Conservation (phyloP, 2,329 filamentous ascomycete genomes). For the Fusarium tricinctum region DNA sequence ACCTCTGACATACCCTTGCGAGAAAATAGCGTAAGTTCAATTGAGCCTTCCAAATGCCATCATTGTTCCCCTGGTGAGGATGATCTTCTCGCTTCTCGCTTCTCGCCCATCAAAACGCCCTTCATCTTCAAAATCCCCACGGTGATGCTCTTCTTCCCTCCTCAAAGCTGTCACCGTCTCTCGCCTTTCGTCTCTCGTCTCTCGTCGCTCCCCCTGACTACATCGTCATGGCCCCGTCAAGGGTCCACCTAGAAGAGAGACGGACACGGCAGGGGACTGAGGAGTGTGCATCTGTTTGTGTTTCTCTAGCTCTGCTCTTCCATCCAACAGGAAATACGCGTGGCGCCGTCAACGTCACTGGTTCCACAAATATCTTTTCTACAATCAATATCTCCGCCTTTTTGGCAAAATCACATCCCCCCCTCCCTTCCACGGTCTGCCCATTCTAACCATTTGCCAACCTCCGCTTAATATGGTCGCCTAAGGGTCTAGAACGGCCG, state of each 20-base stretch:
- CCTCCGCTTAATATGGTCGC: constrained; percentile 9
- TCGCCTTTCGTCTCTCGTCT: constrained; percentile 9
- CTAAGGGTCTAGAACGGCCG: constrained; percentile 31
- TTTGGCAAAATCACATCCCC: constrained; percentile 11
- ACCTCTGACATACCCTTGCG: background rate
- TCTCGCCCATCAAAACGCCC: background rate
- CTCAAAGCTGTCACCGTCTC: constrained; percentile 22
- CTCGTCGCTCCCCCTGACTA: constrained; percentile 29
- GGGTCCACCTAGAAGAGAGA: constrained; percentile 49
- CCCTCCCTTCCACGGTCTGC: constrained; percentile 5
- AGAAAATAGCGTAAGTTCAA: constrained; percentile 12
- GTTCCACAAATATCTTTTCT: constrained; percentile 31
- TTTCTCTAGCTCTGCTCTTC: background rate
- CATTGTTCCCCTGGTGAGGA: constrained; percentile 15
- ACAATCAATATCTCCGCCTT: constrained; percentile 30
- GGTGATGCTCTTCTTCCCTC: constrained; percentile 12
- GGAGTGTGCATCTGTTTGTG: constrained; percentile 26
- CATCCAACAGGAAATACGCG: constrained; percentile 40
- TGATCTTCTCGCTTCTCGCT: constrained; percentile 1
- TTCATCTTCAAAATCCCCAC: background rate
- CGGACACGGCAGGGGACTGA: constrained; percentile 11
- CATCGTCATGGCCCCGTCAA: constrained; percentile 48
- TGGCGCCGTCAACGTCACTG: constrained; percentile 48
- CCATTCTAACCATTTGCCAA: constrained; percentile 9
- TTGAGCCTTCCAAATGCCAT: constrained; percentile 20